Evolutionary conservation across 2,329 filamentous ascomycete genomes (phyloP).

Genomic region (Thelonectria blattea): DNA sequence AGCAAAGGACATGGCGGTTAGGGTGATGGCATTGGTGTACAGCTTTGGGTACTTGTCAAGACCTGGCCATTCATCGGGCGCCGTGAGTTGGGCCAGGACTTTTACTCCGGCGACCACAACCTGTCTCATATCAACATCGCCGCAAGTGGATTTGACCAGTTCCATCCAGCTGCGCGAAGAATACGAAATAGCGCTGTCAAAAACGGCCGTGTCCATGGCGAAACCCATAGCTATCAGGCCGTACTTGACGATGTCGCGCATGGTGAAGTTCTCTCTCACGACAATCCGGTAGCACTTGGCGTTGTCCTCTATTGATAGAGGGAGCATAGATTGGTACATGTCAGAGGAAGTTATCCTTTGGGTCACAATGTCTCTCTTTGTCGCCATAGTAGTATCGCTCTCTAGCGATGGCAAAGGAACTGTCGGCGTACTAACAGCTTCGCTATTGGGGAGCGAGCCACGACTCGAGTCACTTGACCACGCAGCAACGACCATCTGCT

Average conservation of each 20-base stretch:
- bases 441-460: background rate
- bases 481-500: background rate
- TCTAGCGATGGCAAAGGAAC: too few relatives aligned
- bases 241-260: background rate
- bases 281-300: background rate
- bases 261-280: background rate
- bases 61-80: background rate
- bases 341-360: background rate
- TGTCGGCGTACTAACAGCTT: too few relatives aligned
- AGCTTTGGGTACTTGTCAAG: background rate
- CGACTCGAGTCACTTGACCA: background rate
- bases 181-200: background rate
- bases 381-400: too few relatives aligned
- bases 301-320: background rate
- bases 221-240: background rate
- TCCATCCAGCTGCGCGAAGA: background rate
- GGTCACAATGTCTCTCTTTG: background rate
- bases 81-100: background rate
- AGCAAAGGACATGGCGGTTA: background rate
- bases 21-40: background rate
- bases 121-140: background rate
- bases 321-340: background rate
- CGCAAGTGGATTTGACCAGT: background rate
- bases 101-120: background rate
- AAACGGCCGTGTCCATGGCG: background rate